Conservation (phyloP, 306 rosid genomes). For the Bauhinia variegata region DNA sequence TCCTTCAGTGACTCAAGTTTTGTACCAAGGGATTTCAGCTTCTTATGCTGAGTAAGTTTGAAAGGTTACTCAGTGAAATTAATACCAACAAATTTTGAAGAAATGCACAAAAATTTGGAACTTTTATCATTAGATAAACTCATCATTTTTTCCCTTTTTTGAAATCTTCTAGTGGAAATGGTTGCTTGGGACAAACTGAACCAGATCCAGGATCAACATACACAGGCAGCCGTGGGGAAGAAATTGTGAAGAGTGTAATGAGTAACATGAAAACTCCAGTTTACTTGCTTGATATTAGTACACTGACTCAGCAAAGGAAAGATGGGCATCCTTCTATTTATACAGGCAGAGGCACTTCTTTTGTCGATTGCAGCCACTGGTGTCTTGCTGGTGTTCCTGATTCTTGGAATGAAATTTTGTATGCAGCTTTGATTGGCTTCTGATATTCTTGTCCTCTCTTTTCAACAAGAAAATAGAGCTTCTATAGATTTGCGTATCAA, state of each 20-base stretch:
- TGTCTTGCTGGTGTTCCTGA: slow-evolving; percentile 79
- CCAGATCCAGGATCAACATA: slow-evolving; percentile 47
- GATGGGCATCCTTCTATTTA: slow-evolving; percentile 81
- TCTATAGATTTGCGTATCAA: too few species aligned
- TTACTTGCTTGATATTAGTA: slow-evolving; percentile 60
- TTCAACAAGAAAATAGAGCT: too few species aligned
- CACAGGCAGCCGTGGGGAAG: slow-evolving; percentile 49
- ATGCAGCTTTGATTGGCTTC: slow-evolving; percentile 49
- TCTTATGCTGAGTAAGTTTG: slow-evolving; percentile 58
- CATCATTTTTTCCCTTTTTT: not conserved
- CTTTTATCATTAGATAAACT: too few species aligned
- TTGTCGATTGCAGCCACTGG: slow-evolving; percentile 74
- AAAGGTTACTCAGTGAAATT: too few species aligned
- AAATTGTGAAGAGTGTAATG: slow-evolving; percentile 51
- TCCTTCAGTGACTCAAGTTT: slow-evolving; percentile 59
- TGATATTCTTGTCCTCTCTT: not conserved
- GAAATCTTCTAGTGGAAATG: slow-evolving; percentile 33
- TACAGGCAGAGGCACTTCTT: slow-evolving; percentile 39
- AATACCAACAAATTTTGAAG: too few species aligned
- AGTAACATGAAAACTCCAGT: slow-evolving; percentile 40
- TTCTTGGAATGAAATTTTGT: slow-evolving; percentile 70
- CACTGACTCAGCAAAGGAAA: slow-evolving; percentile 65
- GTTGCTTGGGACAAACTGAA: slow-evolving; percentile 43
- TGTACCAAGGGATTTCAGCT: slow-evolving; percentile 81
- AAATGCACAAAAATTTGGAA: too few species aligned